Base-by-base conservation (phyloP, 441 rosid species). In the Aleurites moluccanus region DNA sequence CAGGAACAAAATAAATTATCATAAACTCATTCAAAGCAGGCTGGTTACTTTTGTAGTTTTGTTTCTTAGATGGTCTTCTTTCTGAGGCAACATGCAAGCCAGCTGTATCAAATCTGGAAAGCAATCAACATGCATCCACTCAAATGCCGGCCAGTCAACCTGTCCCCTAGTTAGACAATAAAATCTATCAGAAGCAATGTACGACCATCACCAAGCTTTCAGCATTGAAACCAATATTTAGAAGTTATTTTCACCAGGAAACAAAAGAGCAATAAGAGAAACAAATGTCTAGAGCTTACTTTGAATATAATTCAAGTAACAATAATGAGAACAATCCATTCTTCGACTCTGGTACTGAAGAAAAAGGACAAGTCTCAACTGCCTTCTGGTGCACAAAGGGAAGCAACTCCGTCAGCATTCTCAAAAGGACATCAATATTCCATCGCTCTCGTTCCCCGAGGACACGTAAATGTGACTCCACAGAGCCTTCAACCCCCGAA, bases 361-460 rank as follows among this genome's bases (percentile, higher is more conserved):
- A 83, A 83, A 90, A 89, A 44, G 99, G 98, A 75, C 94, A 93
- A 57, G 97, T 95, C 81, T 84, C 91, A 55, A 90, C 76, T 68
- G 97, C 93, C 83, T 85, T 88, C 84, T 89, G 86, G 81, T 87
- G 82, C 67, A 91, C 84, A 82, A 81, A 85, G 57, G 99, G 97
- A 82, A 96, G 89, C 84, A 93, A 80, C 75, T 90, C 98, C 78
- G 79, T 56, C 79, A 96, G 89, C 93, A 89, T 89, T 83, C 95
- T 91, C 83, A 95, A 79, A 68, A 92, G 84, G 83, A 93, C 97
- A 85, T 93, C 98, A 78, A 93, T 85, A 80, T 83, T 90, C 99
- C 99, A 91, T 50, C 93, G 97, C 80, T 96, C 99, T 49, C 92
- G 88, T 87, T 93, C 98, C 80, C 99, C 98, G 76, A 96, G 80